Percentiles rank a stretch among this genome's conserved stretches.
Conservation (phyloP, 345 rosid species). For the Hevea brasiliensis region DNA sequence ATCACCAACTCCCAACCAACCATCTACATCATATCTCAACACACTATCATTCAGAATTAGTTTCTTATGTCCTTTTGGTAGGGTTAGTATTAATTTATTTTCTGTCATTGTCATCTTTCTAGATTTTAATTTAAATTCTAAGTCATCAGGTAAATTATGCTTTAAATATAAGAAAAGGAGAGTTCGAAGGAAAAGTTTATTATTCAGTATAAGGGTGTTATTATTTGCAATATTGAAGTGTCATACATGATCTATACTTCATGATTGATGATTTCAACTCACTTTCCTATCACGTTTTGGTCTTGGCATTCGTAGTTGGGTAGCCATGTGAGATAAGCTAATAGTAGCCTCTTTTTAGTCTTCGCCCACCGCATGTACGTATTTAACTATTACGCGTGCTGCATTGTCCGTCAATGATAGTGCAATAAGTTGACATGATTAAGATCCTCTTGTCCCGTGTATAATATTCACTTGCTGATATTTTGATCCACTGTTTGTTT, state of each 20-base stretch:
- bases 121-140: not conserved
- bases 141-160: not conserved
- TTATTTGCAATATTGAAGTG: not conserved
- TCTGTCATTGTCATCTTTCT: not conserved
- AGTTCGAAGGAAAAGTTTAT: too few relatives aligned
- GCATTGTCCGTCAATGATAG: conserved; percentile 15
- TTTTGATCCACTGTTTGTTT: not conserved
- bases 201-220: not conserved
- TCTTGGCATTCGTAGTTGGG: conserved; percentile 21
- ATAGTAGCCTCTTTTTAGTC: not conserved
- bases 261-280: conserved; percentile 17
- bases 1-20: not conserved
- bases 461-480: conserved; percentile 6
- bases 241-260: conserved; percentile 5
- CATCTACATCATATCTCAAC: not conserved
- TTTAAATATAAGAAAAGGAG: too few relatives aligned
- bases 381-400: conserved; percentile 3
- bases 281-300: conserved; percentile 17
- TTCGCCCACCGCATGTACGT: not conserved
- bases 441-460: conserved; percentile 14
- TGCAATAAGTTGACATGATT: conserved; percentile 28
- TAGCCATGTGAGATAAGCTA: conserved; percentile 32
- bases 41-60: not conserved
- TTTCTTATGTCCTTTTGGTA: not conserved
- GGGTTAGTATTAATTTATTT: not conserved